Evolutionary conservation across 2,329 filamentous ascomycete genomes (phyloP), one percentile per base, ranked within the genome.

Genomic region (Tolypocladium inflatum): DNA sequence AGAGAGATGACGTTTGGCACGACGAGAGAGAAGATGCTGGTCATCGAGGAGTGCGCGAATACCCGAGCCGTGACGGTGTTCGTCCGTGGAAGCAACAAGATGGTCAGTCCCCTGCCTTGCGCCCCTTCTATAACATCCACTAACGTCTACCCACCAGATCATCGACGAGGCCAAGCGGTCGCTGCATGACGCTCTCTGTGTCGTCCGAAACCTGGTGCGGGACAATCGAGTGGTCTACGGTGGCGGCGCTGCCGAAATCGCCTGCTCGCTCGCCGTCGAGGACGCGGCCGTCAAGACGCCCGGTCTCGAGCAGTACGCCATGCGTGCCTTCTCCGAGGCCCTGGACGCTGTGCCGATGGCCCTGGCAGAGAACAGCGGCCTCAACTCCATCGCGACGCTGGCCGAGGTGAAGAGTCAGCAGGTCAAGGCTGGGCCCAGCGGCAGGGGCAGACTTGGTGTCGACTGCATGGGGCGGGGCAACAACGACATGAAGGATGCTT

Each of bases 1-100:
- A 84, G 91, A 63, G 92, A 99, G 76, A 91, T 99, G 88, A 89
- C 85, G 35, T 99, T 99, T 69, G 94, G 94, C 67, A 99, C 94
- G 2, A 99, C 94, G 50, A 85, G 94, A 70, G 94, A 99, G 77
- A 97, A 99, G 85, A 99, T 99, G 94, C 81, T 99, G 67, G 90
- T 99, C 58, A 99, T 99, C 67, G 95, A 99, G 78, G 94, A 99
- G 77, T 99, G 94, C 71, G 94, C 95, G 69, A 99, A 99, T 79
- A 96, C 91, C 59, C 83, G 94, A 68, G 94, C 94, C 51, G 95
- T 99, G 60, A 99, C 94, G 3, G 86, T 96, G 57, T 99, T 99
- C 74, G 90, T 99, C 60, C 84, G 94, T 69, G 94, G 94, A 69
- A 96, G 91, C 81, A 99, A 99, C 84, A 99, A 97, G 82, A 99